Conservation (phyloP, 2,329 filamentous ascomycete genomes). For the Lachnellula arida region DNA sequence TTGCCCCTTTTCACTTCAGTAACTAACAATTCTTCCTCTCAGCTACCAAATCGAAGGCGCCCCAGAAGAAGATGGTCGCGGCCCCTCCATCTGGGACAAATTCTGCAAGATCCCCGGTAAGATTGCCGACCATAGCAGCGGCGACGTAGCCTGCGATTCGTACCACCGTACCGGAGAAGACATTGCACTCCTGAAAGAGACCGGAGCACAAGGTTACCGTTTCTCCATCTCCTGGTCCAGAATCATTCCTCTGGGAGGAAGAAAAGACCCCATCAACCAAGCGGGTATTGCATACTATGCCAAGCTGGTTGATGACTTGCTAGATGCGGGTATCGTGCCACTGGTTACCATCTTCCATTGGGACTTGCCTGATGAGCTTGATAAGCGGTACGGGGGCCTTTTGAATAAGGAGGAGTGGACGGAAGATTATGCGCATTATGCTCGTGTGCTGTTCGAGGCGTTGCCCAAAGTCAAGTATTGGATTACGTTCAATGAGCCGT, state of each 20-base stretch:
- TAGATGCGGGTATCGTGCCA: conserved; percentile 70
- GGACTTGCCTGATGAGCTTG: conserved; percentile 75
- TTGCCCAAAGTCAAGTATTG: conserved; percentile 77
- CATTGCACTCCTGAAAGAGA: conserved; percentile 68
- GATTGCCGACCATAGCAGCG: conserved; percentile 72
- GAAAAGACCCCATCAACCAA: conserved; percentile 76
- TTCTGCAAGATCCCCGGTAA: conserved; percentile 79
- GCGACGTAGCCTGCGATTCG: conserved; percentile 77
- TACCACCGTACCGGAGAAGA: conserved; percentile 77
- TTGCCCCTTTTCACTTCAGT: neutral
- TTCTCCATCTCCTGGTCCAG: conserved; percentile 84
- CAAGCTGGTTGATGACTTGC: conserved; percentile 72
- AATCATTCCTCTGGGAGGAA: conserved; percentile 80
- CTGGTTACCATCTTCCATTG: conserved; percentile 85
- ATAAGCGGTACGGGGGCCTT: conserved; percentile 77
- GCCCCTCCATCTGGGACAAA: conserved; percentile 84
- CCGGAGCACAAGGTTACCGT: conserved; percentile 71
- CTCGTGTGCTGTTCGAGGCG: conserved; percentile 68
- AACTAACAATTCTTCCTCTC: conserved; percentile 5
- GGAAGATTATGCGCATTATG: conserved; percentile 75
- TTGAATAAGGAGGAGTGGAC: conserved; percentile 79
- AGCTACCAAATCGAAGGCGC: conserved; percentile 89
- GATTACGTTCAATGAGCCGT: conserved; percentile 90
- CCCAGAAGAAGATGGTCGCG: conserved; percentile 68
- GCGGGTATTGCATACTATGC: conserved; percentile 73